phyloP scores from a whole-genome alignment of 1,284 basidiomycete genomes.

The Ceratobasidium sp. region DNA sequence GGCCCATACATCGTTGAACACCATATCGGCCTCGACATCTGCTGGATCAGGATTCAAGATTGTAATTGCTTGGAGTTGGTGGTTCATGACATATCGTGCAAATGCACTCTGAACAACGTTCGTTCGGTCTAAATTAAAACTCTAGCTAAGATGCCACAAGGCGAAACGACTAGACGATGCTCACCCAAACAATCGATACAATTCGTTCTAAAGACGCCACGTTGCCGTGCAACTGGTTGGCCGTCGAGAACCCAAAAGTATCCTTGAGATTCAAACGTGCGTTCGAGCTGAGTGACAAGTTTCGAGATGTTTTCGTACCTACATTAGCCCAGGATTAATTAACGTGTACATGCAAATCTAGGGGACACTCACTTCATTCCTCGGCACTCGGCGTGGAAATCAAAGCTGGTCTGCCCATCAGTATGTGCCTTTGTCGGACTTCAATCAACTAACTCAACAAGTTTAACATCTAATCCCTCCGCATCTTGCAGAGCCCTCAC shows the following conservation, averaged over 20 bases:
- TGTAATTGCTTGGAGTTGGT: constrained; percentile 83
- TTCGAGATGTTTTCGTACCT: constrained; percentile 91
- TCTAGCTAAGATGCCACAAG: not conserved
- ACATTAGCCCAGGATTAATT: not conserved
- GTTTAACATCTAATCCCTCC: constrained; percentile 53
- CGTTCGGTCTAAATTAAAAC: constrained; percentile 72
- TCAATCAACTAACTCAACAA: constrained; percentile 64
- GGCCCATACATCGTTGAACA: constrained; percentile 95
- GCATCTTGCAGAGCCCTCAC: constrained; percentile 60
- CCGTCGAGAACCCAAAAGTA: constrained; percentile 86
- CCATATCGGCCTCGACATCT: constrained; percentile 70
- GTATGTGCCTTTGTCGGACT: constrained; percentile 39
- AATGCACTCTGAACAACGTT: constrained; percentile 89
- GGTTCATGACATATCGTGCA: constrained; percentile 79
- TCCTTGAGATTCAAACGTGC: constrained; percentile 78
- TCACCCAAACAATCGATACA: constrained; percentile 81
- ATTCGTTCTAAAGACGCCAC: constrained; percentile 84
- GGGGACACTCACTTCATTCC: constrained; percentile 79
- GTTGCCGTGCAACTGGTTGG: constrained; percentile 77
- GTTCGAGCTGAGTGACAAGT: constrained; percentile 73
- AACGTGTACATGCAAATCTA: not conserved
- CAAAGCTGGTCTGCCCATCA: constrained; percentile 65
- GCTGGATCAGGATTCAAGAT: constrained; percentile 59
- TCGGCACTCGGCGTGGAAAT: constrained; percentile 89
- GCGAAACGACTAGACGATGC: not conserved